These are phyloP conservation scores for Glycine soja DNA, from an alignment of 306 rosid species.

Conservation along the genomic window DNA sequence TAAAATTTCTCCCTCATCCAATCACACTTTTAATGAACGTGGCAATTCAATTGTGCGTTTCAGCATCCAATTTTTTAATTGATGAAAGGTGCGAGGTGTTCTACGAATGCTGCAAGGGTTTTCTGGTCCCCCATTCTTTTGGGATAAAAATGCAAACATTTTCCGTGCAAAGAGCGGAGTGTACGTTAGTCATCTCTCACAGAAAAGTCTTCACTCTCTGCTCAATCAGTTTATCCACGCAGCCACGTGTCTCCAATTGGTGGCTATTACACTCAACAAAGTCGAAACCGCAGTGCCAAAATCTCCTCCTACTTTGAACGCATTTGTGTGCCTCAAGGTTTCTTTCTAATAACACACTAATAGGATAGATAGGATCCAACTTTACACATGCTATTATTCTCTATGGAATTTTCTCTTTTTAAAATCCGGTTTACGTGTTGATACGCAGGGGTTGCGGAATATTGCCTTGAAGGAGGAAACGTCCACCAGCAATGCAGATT, in stretches of 20 bases:
- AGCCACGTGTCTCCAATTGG: conserved; percentile 81
- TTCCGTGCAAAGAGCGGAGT: conserved; percentile 70
- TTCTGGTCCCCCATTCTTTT: conserved; percentile 69
- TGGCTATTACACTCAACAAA: conserved; percentile 53
- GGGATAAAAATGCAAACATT: conserved; percentile 61
- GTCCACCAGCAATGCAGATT: conserved; percentile 52
- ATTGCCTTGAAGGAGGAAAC: conserved; percentile 76
- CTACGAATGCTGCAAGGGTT: conserved; percentile 91
- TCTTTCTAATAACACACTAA: not conserved
- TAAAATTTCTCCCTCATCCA: no score
- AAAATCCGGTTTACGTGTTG: conserved; percentile 6
- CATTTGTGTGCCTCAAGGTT: conserved; percentile 88
- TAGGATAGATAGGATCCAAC: no score
- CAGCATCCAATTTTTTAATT: conserved; percentile 26
- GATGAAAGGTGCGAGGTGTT: conserved; percentile 79
- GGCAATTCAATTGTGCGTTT: not conserved
- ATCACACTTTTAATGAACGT: not conserved
- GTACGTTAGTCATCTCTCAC: conserved; percentile 72
- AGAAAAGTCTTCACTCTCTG: conserved; percentile 66
- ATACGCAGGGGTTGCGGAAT: conserved; percentile 74
- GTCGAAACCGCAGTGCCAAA: conserved; percentile 54
- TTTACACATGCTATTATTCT: not conserved
- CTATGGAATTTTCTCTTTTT: not conserved
- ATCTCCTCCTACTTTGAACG: conserved; percentile 79
- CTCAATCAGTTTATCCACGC: conserved; percentile 76